Conservation (phyloP, 495 filamentous ascomycete species). For the Aspergillus ellipticus region DNA sequence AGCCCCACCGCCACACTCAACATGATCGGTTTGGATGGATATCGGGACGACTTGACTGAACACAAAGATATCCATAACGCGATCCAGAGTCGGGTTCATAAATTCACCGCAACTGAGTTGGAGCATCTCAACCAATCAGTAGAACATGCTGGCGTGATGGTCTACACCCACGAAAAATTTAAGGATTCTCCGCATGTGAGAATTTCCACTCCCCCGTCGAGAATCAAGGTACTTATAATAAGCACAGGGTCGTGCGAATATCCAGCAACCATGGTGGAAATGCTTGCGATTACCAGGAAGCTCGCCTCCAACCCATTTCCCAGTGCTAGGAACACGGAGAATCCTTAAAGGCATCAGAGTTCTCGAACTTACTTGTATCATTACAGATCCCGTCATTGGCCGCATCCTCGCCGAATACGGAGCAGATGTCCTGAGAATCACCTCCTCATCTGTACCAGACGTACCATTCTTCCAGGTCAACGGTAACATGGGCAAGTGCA, state of each 20-base stretch:
- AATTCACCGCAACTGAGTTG: neutral
- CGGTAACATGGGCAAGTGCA: slow-evolving; percentile 55
- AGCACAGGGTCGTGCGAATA: neutral
- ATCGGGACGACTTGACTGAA: slow-evolving; percentile 48
- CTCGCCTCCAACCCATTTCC: neutral
- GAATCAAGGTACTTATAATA: too few species aligned
- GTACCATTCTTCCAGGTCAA: slow-evolving; percentile 66
- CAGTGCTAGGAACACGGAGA: neutral
- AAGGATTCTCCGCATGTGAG: neutral
- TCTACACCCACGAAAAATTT: neutral
- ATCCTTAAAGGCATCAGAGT: slow-evolving; percentile 25
- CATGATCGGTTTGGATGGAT: slow-evolving; percentile 56
- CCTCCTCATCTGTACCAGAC: slow-evolving; percentile 51
- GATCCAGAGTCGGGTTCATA: neutral
- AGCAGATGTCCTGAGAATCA: slow-evolving; percentile 54
- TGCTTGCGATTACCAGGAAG: neutral
- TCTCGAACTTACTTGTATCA: slow-evolving; percentile 52
- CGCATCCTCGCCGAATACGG: slow-evolving; percentile 56
- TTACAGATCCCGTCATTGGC: slow-evolving; percentile 47
- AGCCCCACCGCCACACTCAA: slow-evolving; percentile 53
- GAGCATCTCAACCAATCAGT: neutral
- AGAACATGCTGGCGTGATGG: neutral
- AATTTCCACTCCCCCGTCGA: too few species aligned
- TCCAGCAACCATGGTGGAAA: neutral
- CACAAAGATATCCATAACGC: slow-evolving; percentile 35